phyloP scores from a whole-genome alignment of 192 early-diverging fungal genomes.

The Spizellomyces sp. region DNA sequence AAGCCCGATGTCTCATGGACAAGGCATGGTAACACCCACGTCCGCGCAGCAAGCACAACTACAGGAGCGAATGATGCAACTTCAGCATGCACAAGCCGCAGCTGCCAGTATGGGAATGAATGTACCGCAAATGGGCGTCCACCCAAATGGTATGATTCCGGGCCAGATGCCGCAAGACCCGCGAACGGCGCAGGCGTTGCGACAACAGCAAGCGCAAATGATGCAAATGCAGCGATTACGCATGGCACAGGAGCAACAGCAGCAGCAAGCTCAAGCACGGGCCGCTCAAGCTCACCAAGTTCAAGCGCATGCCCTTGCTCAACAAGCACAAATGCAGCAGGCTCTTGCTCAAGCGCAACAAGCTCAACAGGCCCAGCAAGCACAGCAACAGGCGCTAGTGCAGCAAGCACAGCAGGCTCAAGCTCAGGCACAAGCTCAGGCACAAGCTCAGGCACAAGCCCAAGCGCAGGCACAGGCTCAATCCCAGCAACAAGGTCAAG shows the following conservation, averaged over 20 bases:
- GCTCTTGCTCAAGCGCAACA: not conserved
- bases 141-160: not conserved
- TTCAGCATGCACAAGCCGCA: not conserved
- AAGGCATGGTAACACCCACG: conserved; percentile 3
- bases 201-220: not conserved
- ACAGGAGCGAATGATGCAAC: conserved; percentile 1
- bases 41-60: not conserved
- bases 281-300: no score
- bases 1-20: not conserved
- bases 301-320: not conserved
- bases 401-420: not conserved
- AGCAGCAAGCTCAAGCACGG: not conserved
- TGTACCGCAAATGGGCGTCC: not conserved
- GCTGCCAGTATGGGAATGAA: not conserved
- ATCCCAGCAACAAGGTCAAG: not conserved
- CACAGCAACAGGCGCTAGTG: not conserved
- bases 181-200: not conserved
- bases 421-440: conserved; percentile 18
- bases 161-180: not conserved
- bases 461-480: conserved; percentile 10
- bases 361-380: not conserved
- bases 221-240: not conserved
- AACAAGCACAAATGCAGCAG: conserved; percentile 1
- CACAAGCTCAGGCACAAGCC: not conserved
- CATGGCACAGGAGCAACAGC: conserved; percentile 3